phyloP scores from a whole-genome alignment of 805 yeast genomes.

The Brettanomyces anomalus region DNA sequence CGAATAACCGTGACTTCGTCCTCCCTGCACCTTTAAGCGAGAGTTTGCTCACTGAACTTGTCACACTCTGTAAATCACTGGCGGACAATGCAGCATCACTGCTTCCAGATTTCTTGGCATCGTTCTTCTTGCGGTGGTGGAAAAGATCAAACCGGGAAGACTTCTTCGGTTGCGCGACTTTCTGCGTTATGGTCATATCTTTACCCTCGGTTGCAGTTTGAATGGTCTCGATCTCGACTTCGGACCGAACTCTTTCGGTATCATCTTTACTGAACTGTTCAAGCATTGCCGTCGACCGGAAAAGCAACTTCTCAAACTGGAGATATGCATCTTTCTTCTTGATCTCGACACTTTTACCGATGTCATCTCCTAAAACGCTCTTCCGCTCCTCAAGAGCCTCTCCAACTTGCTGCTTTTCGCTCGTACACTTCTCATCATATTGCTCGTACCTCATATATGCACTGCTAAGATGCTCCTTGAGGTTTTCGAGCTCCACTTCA shows the following conservation, averaged over 20 bases:
- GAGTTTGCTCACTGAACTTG: conserved; percentile 21
- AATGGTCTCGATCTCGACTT: conserved; percentile 86
- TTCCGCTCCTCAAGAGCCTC: conserved; percentile 28
- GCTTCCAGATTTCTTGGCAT: neutral
- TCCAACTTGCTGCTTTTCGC: conserved; percentile 43
- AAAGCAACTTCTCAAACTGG: conserved; percentile 43
- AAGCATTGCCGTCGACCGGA: conserved; percentile 42
- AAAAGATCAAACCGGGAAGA: conserved; percentile 37
- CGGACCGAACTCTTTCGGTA: conserved; percentile 60
- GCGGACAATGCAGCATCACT: neutral
- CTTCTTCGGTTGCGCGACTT: conserved; percentile 46
- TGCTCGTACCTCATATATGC: conserved; percentile 30
- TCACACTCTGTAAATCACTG: conserved; percentile 18
- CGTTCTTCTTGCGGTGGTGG: conserved; percentile 8
- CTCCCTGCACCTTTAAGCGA: conserved; percentile 5
- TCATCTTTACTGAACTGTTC: conserved; percentile 66
- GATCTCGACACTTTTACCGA: conserved; percentile 28
- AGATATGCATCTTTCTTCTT: conserved; percentile 29
- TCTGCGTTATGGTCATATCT: conserved; percentile 53
- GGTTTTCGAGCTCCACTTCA: conserved; percentile 45
- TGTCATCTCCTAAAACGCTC: conserved; percentile 23
- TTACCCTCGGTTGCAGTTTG: conserved; percentile 74
- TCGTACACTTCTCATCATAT: conserved; percentile 33
- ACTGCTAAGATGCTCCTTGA: conserved; percentile 42
- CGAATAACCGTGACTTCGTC: neutral